A percentile compares a stretch with the other conserved stretches of the same genome.
Evolutionary conservation across 106 monocot genomes (phyloP).

Genomic region (Iris macrosiphon): DNA sequence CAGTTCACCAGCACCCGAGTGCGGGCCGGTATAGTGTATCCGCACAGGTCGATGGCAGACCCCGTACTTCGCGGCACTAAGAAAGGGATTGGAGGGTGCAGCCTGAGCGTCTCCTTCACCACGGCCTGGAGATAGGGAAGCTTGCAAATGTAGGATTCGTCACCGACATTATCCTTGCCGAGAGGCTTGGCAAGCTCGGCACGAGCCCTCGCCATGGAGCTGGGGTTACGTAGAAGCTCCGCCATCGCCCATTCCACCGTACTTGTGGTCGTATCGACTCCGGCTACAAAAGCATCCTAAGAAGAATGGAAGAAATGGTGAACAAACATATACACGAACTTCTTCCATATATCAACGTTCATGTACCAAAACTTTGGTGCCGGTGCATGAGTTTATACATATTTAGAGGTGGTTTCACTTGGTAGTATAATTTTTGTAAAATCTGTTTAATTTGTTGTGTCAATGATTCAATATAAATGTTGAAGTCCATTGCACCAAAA

Average conservation of each 20-base stretch:
- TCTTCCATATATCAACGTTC: too few relatives aligned
- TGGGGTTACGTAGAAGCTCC: neutral
- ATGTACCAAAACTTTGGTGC: too few relatives aligned
- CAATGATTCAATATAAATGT: too few relatives aligned
- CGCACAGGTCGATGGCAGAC: neutral
- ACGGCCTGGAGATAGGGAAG: neutral
- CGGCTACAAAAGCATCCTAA: constrained; percentile 2
- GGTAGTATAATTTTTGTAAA: too few relatives aligned
- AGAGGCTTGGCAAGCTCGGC: neutral
- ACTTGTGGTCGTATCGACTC: neutral
- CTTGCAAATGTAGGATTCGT: neutral
- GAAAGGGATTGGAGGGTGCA: neutral
- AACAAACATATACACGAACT: too few relatives aligned
- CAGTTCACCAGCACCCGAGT: neutral
- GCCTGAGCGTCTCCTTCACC: constrained; percentile 2
- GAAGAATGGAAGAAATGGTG: too few relatives aligned
- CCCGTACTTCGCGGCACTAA: neutral
- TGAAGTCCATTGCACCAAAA: too few relatives aligned
- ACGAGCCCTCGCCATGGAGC: neutral
- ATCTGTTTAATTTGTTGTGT: too few relatives aligned
- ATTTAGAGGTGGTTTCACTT: too few relatives aligned
- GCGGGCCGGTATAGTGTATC: neutral
- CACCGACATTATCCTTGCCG: neutral
- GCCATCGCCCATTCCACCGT: constrained; percentile 1
- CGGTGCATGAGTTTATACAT: too few relatives aligned